phyloP scores from a whole-genome alignment of 495 filamentous ascomycete genomes.

The Physcia stellaris region DNA sequence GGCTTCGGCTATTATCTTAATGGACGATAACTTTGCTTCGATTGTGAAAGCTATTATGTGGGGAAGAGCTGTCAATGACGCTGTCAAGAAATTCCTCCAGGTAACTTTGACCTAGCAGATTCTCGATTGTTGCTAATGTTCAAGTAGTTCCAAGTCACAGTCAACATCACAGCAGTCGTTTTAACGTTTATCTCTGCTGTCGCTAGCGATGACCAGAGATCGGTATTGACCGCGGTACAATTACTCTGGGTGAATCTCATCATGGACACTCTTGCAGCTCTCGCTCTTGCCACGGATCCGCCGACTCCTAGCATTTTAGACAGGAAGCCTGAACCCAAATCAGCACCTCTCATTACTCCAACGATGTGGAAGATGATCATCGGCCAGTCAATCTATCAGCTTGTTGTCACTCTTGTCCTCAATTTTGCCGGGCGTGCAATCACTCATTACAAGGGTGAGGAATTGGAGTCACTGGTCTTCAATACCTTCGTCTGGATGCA shows the following conservation, averaged over 20 bases:
- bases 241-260: slow-evolving; percentile 88
- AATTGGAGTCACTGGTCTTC: slow-evolving; percentile 62
- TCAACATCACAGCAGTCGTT: slow-evolving; percentile 81
- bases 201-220: slow-evolving; percentile 44
- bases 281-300: slow-evolving; percentile 79
- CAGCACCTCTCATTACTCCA: slow-evolving; percentile 58
- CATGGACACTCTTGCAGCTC: slow-evolving; percentile 92
- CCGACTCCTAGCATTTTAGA: slow-evolving; percentile 56
- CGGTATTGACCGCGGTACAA: slow-evolving; percentile 73
- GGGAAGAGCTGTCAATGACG: slow-evolving; percentile 81
- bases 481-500: slow-evolving; percentile 95
- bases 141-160: slow-evolving; percentile 77
- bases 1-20: slow-evolving; percentile 83
- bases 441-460: slow-evolving; percentile 36
- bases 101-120: slow-evolving; percentile 21
- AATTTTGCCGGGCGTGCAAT: slow-evolving; percentile 59
- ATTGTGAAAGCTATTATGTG: slow-evolving; percentile 81
- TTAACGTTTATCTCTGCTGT: slow-evolving; percentile 75
- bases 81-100: slow-evolving; percentile 82
- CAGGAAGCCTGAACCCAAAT: slow-evolving; percentile 64
- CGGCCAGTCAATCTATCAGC: slow-evolving; percentile 70
- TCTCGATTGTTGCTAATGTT: slow-evolving; percentile 6
- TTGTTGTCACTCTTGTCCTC: slow-evolving; percentile 64
- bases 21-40: slow-evolving; percentile 88
- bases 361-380: slow-evolving; percentile 95